Evolutionary conservation across 2,329 filamentous ascomycete species (phyloP).

Genomic region (Didymella exigua): DNA sequence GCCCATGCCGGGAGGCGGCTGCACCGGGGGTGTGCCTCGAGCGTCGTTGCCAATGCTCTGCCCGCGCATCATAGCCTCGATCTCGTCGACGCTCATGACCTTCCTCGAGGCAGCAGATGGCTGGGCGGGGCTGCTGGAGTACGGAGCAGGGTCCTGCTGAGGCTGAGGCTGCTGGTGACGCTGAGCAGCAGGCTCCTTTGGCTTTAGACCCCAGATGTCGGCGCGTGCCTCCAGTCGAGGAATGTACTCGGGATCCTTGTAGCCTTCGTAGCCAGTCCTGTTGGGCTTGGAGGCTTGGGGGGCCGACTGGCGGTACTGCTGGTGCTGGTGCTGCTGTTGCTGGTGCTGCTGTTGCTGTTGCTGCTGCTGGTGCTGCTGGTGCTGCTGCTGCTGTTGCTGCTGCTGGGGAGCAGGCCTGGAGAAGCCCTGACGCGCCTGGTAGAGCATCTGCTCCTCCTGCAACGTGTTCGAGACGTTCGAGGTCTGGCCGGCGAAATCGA

Average conservation of each 20-base stretch:
- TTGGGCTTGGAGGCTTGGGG: constrained; percentile 63
- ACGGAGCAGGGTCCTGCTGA: constrained; percentile 17
- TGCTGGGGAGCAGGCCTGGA: constrained; percentile 58
- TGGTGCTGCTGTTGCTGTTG: constrained; percentile 52
- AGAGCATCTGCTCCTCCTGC: constrained; percentile 88
- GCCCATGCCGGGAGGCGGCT: constrained; percentile 26
- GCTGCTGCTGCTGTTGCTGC: constrained; percentile 54
- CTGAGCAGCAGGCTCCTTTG: constrained; percentile 57
- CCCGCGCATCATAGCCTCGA: constrained; percentile 87
- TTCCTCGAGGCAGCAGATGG: constrained; percentile 60
- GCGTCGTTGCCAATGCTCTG: constrained; percentile 58
- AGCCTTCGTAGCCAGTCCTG: constrained; percentile 88
- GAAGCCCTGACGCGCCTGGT: constrained; percentile 68
- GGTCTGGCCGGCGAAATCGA: constrained; percentile 95
- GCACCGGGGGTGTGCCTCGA: constrained; percentile 35
- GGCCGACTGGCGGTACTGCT: constrained; percentile 53
- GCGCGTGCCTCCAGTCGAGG: constrained; percentile 92
- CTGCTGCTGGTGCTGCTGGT: constrained; percentile 58
- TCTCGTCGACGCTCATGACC: constrained; percentile 95
- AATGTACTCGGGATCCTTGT: constrained; percentile 80
- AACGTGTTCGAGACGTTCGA: constrained; percentile 85
- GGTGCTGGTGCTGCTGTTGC: constrained; percentile 59
- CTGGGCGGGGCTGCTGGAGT: constrained; percentile 27
- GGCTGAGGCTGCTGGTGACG: constrained; percentile 35
- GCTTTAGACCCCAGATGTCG: constrained; percentile 84